Percentiles rank a stretch among this genome's conserved stretches.
Conservation (phyloP, 2,329 filamentous ascomycete species). For the Colletotrichum cuscutae region DNA sequence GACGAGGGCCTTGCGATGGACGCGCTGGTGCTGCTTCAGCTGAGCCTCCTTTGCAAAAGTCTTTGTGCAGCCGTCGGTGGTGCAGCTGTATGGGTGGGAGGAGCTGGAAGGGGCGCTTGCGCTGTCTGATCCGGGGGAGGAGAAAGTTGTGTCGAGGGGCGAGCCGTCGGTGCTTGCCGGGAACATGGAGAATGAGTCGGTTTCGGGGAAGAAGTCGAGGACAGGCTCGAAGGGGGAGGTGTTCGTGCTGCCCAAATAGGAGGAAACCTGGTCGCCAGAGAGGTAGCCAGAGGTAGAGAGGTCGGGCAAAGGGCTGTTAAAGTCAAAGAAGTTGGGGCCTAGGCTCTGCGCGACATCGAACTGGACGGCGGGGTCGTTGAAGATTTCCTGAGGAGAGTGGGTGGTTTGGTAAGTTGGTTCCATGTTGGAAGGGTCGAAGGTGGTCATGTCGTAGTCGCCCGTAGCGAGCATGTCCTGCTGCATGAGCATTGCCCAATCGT, state of each 20-base stretch:
- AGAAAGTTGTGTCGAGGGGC: conserved; percentile 2
- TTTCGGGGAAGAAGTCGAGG: conserved; percentile 29
- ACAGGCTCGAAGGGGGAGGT: conserved; percentile 27
- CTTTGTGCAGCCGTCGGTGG: conserved; percentile 33
- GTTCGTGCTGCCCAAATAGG: conserved; percentile 26
- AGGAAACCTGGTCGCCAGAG: conserved; percentile 25
- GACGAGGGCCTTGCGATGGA: conserved; percentile 35
- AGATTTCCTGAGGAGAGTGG: conserved; percentile 13
- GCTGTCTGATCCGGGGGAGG: conserved; percentile 18
- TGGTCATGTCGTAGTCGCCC: conserved; percentile 19
- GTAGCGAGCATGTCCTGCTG: conserved; percentile 27
- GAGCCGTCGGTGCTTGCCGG: conserved; percentile 14
- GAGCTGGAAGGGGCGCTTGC: background rate
- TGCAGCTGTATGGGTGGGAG: conserved; percentile 24
- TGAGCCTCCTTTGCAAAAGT: conserved; percentile 36
- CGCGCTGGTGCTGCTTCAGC: conserved; percentile 37
- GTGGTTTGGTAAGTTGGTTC: background rate
- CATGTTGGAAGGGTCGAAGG: background rate
- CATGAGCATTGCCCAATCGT: conserved; percentile 27
- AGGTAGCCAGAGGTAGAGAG: conserved; percentile 28
- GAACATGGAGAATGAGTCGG: background rate
- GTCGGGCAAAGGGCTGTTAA: conserved; percentile 27
- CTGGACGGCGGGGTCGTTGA: conserved; percentile 19
- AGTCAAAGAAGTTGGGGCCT: conserved; percentile 8
- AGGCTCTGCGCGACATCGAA: conserved; percentile 29